phyloP scores from a whole-genome alignment of 1,284 basidiomycete species.

The Pascua sp. region DNA sequence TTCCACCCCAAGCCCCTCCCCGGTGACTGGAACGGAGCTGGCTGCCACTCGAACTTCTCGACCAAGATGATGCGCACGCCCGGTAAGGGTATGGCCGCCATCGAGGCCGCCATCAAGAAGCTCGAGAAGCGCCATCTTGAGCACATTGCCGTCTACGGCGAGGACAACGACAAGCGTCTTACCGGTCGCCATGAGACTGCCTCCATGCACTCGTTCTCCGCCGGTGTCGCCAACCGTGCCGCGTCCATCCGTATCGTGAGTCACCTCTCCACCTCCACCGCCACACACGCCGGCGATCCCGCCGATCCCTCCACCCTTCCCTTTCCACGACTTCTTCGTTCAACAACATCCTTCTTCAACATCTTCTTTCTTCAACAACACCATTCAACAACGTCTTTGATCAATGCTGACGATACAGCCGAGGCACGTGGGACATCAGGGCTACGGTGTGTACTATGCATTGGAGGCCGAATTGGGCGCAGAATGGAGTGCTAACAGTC shows the following conservation, averaged over 20 bases:
- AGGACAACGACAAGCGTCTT: constrained; percentile 90
- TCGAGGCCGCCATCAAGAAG: constrained; percentile 92
- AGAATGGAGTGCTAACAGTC: too few species aligned
- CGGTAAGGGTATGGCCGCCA: constrained; percentile 83
- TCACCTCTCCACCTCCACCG: not conserved
- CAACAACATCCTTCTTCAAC: not conserved
- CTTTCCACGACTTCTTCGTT: not conserved
- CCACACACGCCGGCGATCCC: not conserved
- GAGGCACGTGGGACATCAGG: constrained; percentile 84
- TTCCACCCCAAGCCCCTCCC: constrained; percentile 98
- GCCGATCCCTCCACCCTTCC: not conserved
- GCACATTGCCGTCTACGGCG: constrained; percentile 95
- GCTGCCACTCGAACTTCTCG: constrained; percentile 92
- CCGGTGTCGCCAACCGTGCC: constrained; percentile 95
- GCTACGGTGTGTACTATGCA: too few species aligned
- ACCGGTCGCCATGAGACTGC: constrained; percentile 93
- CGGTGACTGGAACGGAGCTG: constrained; percentile 99
- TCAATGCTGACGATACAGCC: constrained; percentile 57
- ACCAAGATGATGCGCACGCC: constrained; percentile 87
- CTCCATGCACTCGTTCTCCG: constrained; percentile 87
- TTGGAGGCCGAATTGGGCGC: too few species aligned
- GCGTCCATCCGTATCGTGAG: constrained; percentile 60
- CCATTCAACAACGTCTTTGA: not conserved
- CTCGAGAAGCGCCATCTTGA: constrained; percentile 75
- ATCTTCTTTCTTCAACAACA: not conserved